phyloP scores from a whole-genome alignment of 129 eudicot genomes.

The Arctium minus region DNA sequence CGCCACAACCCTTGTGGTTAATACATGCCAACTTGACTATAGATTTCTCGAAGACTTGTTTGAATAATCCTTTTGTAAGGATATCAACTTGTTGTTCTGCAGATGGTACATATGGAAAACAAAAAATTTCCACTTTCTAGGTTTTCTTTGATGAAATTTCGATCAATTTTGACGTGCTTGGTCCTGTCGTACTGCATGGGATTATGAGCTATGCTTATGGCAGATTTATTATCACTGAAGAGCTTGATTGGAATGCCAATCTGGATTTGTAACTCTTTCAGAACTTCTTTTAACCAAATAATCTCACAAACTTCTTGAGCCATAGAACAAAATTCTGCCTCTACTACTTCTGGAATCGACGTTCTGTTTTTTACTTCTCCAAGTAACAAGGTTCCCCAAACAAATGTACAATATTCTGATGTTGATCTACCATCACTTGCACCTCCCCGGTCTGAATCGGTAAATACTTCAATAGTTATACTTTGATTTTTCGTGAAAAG shows the following conservation, averaged over 20 bases:
- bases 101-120: not conserved
- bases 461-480: not conserved
- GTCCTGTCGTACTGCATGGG: not conserved
- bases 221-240: not conserved
- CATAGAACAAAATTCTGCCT: not conserved
- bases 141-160: not conserved
- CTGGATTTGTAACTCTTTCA: not conserved
- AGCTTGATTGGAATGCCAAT: not conserved
- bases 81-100: not conserved
- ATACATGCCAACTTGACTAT: not conserved
- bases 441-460: not conserved
- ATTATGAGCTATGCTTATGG: not conserved
- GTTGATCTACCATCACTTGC: not conserved
- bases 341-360: not conserved
- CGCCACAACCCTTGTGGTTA: no score
- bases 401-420: not conserved
- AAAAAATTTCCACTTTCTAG: no score
- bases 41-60: not conserved
- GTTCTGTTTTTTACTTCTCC: not conserved
- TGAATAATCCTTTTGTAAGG: not conserved
- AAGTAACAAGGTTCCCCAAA: not conserved
- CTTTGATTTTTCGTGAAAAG: not conserved
- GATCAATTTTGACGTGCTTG: not conserved
- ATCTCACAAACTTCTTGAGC: not conserved
- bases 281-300: not conserved